Percentiles rank a stretch among this genome's conserved stretches.
Conservation (phyloP, 768 basidiomycete species). For the Leccinellum luteum region DNA sequence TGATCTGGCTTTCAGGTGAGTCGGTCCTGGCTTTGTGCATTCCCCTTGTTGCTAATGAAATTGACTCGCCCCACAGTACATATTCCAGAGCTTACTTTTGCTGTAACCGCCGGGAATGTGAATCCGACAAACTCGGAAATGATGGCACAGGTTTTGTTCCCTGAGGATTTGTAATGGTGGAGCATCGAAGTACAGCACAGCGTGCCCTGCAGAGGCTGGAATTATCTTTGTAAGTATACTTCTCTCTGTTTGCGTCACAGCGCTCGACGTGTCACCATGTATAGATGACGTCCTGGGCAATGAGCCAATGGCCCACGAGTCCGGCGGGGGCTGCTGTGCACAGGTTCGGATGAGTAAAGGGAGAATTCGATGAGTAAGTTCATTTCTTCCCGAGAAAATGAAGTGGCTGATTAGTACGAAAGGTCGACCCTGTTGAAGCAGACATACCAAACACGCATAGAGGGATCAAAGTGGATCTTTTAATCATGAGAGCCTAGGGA, state of each 20-base stretch:
- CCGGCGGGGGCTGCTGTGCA: not conserved
- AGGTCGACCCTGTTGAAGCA: not conserved
- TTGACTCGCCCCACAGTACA: not conserved
- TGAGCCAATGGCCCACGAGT: not conserved
- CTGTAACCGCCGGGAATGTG: not conserved
- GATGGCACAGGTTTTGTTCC: not conserved
- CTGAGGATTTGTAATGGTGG: not conserved
- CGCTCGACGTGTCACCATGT: not conserved
- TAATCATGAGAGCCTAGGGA: not conserved
- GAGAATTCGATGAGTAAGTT: not conserved
- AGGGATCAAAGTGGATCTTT: not conserved
- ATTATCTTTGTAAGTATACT: not conserved
- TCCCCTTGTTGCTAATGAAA: not conserved
- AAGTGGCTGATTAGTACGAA: not conserved
- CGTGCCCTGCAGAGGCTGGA: not conserved
- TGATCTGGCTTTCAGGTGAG: not conserved
- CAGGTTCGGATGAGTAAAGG: not conserved
- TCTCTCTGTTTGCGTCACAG: not conserved
- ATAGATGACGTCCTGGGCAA: not conserved
- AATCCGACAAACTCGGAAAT: not conserved
- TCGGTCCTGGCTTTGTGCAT: not conserved
- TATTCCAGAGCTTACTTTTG: not conserved
- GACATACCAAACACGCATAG: not conserved
- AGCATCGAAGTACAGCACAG: not conserved
- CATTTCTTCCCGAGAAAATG: not conserved